A percentile compares a stretch with the other conserved stretches of the same genome.
Evolutionary conservation across 306 rosid species (phyloP).

Genomic region (Prunus fruticosa): DNA sequence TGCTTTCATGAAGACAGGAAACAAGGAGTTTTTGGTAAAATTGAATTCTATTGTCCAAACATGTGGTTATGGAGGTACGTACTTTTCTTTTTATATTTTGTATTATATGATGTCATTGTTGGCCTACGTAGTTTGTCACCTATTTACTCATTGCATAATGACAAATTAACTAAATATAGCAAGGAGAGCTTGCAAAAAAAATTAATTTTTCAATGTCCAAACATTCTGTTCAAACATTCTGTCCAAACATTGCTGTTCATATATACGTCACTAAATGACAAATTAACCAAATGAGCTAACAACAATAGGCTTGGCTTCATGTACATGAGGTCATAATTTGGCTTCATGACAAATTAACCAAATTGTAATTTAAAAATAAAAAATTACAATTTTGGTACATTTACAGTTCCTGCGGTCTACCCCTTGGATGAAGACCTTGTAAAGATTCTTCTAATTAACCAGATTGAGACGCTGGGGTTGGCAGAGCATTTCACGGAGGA

Average conservation of each 20-base stretch:
- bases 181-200: no score
- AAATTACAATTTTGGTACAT: neutral
- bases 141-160: no score
- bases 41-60: slow-evolving; percentile 3
- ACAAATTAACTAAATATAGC: no score
- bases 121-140: no score
- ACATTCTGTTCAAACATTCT: no score
- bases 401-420: neutral
- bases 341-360: no score
- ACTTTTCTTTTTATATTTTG: no score
- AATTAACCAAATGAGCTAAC: neutral
- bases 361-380: no score
- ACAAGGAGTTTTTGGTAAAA: neutral
- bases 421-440: slow-evolving; percentile 16
- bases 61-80: neutral
- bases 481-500: slow-evolving; percentile 10
- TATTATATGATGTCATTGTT: neutral
- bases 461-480: slow-evolving; percentile 18
- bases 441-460: neutral
- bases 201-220: no score
- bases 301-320: no score
- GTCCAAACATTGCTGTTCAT: neutral
- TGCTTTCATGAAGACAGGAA: slow-evolving; percentile 14
- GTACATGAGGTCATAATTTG: no score
- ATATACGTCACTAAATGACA: neutral